Evolutionary conservation across 768 basidiomycete genomes (phyloP), one percentile per base, ranked within the genome.

Genomic region (Lentinula sp.): DNA sequence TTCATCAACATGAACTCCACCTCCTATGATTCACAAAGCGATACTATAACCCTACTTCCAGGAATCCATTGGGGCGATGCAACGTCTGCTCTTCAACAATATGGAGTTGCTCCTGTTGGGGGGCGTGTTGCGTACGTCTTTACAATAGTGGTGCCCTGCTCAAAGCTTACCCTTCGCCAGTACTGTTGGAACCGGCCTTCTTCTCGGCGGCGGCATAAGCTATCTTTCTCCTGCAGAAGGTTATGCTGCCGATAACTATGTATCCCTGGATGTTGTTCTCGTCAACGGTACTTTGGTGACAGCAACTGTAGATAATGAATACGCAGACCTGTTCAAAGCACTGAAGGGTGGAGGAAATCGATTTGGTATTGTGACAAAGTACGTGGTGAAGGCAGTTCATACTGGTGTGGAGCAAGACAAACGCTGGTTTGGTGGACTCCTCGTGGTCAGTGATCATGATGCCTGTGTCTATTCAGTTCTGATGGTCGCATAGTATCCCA

Each of bases 321-420:
- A 78, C 54, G 65, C 73, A 2, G 78, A 79, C 60, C 70, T 80
- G n/a, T 78, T 80, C 67, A 70, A 72, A 39, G 78, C 78, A 5
- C 67, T 80, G 49, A 78, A 79, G 62, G 78, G 78, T 2, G 77
- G 78, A 15, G 78, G 70, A 4, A 79, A 76, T 66, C 71, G 78
- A 7, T 78, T 78, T 63, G 78, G 78, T 2, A 78, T 80, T 49
- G 77, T 78, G 18, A 78, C 78, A 16, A 69, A 78, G 15, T 79
- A 78, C 58, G 75, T 75, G 42, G 69, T 80, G 9, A 61, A 72
- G 31, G 73, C 76, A 15, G 68, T 76, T 7, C 75, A 75, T 56
- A 76, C 74, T 7, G 79, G 77, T 2, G 73, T 72, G 4, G 69
- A 68, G 23, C 69, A 70, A 4, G 73, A 76, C 37, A 76, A 75